These are phyloP conservation scores for Chaetomiaceae sp. DNA, from an alignment of 2,329 filamentous ascomycete species.

Conservation along the genomic window DNA sequence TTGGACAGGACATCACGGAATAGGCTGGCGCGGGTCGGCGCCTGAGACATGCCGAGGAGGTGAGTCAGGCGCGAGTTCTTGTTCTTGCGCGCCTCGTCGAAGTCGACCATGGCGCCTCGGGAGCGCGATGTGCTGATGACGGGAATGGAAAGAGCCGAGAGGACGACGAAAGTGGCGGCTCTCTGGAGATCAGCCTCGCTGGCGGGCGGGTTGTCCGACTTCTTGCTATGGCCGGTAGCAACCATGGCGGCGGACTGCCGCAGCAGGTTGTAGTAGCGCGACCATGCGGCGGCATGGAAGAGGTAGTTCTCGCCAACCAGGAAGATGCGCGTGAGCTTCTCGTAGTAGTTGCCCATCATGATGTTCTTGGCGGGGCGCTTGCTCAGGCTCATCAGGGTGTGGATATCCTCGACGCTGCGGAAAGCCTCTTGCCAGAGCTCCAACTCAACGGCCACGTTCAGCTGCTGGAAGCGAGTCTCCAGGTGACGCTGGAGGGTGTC, in stretches of 20 bases:
- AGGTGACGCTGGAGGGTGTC: conserved; percentile 96
- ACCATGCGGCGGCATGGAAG: conserved; percentile 97
- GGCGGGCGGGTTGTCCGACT: conserved; percentile 89
- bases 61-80: conserved; percentile 98
- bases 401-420: conserved; percentile 97
- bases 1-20: conserved; percentile 97
- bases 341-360: conserved; percentile 99
- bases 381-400: conserved; percentile 94
- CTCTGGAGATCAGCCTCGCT: conserved; percentile 88
- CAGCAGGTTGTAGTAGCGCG: conserved; percentile 92
- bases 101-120: conserved; percentile 90
- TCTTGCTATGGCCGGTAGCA: conserved; percentile 79
- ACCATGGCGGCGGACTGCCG: conserved; percentile 83
- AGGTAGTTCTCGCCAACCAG: conserved; percentile 98
- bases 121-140: conserved; percentile 98
- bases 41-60: conserved; percentile 85
- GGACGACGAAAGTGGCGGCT: conserved; percentile 89
- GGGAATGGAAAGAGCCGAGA: conserved; percentile 94
- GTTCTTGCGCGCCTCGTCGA: conserved; percentile 95
- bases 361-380: conserved; percentile 97
- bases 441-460: conserved; percentile 95
- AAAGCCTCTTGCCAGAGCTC: conserved; percentile 99
- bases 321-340: conserved; percentile 98
- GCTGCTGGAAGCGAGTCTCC: conserved; percentile 96
- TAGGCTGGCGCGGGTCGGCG: conserved; percentile 81